Evolutionary conservation across 805 yeast genomes (phyloP).

Genomic region (Starmerella powellii): DNA sequence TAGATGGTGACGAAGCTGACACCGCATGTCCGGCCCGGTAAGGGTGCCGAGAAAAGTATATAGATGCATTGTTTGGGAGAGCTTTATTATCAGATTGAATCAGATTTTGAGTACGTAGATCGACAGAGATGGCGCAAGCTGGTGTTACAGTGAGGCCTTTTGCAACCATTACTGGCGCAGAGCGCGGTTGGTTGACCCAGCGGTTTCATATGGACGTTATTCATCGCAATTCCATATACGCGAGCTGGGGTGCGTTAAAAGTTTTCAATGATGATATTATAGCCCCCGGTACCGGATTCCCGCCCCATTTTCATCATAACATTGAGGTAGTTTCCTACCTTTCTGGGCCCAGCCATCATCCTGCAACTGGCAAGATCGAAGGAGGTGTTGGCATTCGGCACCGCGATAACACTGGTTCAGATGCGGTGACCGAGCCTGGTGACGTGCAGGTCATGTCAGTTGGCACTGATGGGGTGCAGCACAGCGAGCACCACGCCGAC

Average conservation of each 20-base stretch:
- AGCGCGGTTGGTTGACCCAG: no score
- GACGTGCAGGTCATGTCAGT: conserved; percentile 20
- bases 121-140: no score
- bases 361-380: conserved; percentile 10
- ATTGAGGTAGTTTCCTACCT: conserved; percentile 18
- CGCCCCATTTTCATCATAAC: conserved; percentile 17
- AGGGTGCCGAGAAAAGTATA: no score
- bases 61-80: no score
- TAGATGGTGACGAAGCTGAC: no score
- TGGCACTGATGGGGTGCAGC: conserved; percentile 17
- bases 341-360: conserved; percentile 9
- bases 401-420: conserved; percentile 16
- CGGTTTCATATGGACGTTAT: no score
- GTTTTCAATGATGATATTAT: conserved; percentile 19
- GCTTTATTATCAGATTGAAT: no score
- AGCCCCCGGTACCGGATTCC: conserved; percentile 16
- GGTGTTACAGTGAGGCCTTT: no score
- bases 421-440: conserved; percentile 18
- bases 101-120: no score
- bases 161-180: no score
- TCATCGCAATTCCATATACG: no score
- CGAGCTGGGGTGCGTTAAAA: conserved; percentile 19
- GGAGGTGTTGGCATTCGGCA: conserved; percentile 18
- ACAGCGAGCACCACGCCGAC: conserved; percentile 16
- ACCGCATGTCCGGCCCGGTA: no score